Evolutionary conservation across 106 monocot genomes (phyloP), one percentile per base, ranked within the genome.

Genomic region (Dendrobium huoshanense): DNA sequence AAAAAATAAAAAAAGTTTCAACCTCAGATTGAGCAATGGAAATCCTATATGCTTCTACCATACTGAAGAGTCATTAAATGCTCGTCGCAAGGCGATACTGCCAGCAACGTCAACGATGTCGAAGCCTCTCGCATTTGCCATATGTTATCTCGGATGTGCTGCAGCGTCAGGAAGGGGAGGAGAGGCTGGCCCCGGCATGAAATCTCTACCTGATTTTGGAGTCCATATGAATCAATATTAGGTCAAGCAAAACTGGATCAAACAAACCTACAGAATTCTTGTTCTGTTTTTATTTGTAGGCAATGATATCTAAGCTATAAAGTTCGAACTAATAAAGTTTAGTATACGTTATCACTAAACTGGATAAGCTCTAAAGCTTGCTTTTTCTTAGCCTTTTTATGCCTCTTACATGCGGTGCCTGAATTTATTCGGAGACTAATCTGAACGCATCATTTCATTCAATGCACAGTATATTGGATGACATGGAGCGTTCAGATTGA

Each of bases 111-210:
- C 13, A 79, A 24, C 6, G 72, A 68, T 17, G 78, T 43, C 75
- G 49, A 68, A 3, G 85, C 47, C 82, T 83, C 89, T 37, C 78
- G 40, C 25, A 79, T n/a, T 18, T 85, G 43, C 92, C 92, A 96
- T 33, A 96, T 90, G 79, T 55, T 78, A 82, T 96, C 92, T 6
- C 96, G 88, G 37, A 96, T 88, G 15, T 90, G 85, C 44, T 86
- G 91, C 75, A 96, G 40, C 15, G 90, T 90, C 78, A 90, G 74
- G 73, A 75, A 79, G 7, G 92, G 92, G 1, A 56, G 90, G 20
- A 96, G 90, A 43, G 45, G 78, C 44, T 90, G 91, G 18, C 92
- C 96, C 83, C 91, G 82, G 78, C 96, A 96, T 43, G 86, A 85
- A 20, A 96, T 81, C 77, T 88, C 85, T 51, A 89, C 87, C 90